These are phyloP conservation scores for Pythium utonaiense DNA, from an alignment of 352 stramenopile species.

Conservation along the genomic window DNA sequence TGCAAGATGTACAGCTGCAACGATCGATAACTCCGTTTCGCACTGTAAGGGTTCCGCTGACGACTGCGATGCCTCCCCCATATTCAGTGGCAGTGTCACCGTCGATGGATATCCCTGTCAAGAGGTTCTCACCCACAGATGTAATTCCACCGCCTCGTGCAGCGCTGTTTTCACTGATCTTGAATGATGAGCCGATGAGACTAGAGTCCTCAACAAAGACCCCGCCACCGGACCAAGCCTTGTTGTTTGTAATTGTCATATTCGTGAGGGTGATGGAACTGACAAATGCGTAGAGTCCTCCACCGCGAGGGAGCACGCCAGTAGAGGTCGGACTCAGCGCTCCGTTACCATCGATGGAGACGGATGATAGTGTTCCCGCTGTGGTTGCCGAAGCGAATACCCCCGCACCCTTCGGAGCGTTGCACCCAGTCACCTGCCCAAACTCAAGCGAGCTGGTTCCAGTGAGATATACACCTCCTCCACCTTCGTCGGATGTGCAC, in stretches of 20 bases:
- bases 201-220: conserved; percentile 1
- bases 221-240: conserved; percentile 8
- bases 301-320: not conserved
- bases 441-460: conserved; percentile 1
- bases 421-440: not conserved
- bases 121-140: not conserved
- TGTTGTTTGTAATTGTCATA: conserved; percentile 5
- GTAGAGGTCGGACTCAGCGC: not conserved
- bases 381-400: conserved; percentile 8
- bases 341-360: not conserved
- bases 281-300: conserved; percentile 2
- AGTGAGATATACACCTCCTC: conserved; percentile 15
- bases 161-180: conserved; percentile 1
- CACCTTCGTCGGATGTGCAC: not conserved
- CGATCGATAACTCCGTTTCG: not conserved
- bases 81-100: not conserved
- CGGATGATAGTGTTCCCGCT: not conserved
- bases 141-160: conserved; percentile 9
- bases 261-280: not conserved
- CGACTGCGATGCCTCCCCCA: conserved; percentile 15
- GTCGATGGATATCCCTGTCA: conserved; percentile 1
- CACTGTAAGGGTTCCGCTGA: conserved; percentile 6
- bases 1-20: not conserved
- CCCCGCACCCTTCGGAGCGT: not conserved
- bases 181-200: not conserved